Base-by-base conservation (phyloP, 768 basidiomycete genomes). In the Phylloporus sp. region DNA sequence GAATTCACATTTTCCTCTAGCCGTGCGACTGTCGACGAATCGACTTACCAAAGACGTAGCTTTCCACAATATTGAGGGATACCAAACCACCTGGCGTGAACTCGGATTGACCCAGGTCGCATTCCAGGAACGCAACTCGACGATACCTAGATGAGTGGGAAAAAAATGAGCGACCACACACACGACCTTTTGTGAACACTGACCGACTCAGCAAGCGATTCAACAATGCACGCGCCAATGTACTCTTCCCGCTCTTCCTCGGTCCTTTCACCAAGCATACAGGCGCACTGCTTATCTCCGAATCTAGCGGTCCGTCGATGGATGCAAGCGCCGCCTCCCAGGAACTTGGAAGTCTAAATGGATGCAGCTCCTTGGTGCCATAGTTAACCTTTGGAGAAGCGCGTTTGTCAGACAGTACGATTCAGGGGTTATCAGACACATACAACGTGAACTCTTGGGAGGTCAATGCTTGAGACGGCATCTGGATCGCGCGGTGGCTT, bases 81-180 rank as follows among this genome's bases (percentile, higher is more conserved):
- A 96, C 86, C 68, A 90, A 77, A 0, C 93, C 95, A 0, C 82
- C 83, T 1, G 90, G 84, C 1, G 86, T 85, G 61, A 97, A 95
- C 65, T 97, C 94, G 4, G 91, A 86, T 66, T 99, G 95, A 15
- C 95, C 95, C 4, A 90, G 57, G 66, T 99, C 95, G 49, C 88
- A 90, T 62, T 98, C 95, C 8, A 99, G 75, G 62, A 80, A 96
- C 1, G 92, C 94, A 3, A 97, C 90, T n/a, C 74, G 75, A 20
- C 73, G 72, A 68, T 89, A 90, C 23, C 86, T 90, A 26, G 28
- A 42, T 11, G 20, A 32, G 17, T 2, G 7, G n/a, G n/a, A 17
- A 28, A 29, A 22, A 14, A 11, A 20, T 39, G 40, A 49, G 44
- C 18, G 15, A 28, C 20, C 13, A 23, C 3, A 38, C 8, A 13